Evolutionary conservation across 768 basidiomycete genomes (phyloP), one percentile per base, ranked within the genome.

Genomic region (Trametes gibbosa): DNA sequence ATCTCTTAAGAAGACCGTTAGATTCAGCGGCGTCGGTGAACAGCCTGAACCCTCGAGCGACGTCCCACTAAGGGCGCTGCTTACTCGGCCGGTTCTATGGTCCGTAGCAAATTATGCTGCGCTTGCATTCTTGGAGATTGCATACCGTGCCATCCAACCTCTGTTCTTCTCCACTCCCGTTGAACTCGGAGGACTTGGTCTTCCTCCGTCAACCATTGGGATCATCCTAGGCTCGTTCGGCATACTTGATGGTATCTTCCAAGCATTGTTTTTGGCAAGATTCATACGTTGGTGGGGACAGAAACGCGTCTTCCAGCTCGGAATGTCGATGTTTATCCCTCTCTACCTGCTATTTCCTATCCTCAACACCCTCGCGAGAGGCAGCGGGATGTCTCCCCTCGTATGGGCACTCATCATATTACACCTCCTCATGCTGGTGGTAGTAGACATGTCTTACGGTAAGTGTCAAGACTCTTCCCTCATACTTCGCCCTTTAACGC

Each of bases 101-200:
- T 72, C 74, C 16, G 64, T 76, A 9, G 68, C 68, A 4, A 73
- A 71, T 60, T 76, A 75, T 53, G 69, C 69, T 0, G 34, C 69
- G 5, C 60, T 76, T 23, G 70, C 71, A 14, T 64, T 75, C n/a
- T 67, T 77, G 19, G 76, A 79, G 21, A 77, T 79, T 51, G 68
- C 75, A 0, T 69, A 69, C 35, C 66, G 62, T 47, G 73, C 75
- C 14, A 68, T 79, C 42, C 65, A 73, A 1, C 79, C 78, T 2
- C 66, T 80, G 0, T 77, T 76, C 63, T 71, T 69, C 50, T 68
- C 74, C n/a, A 76, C 76, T 2, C 77, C 76, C 0, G 62, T 73
- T 50, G 66, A 68, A 34, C 69, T 71, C 7, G 76, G 80, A 0
- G 78, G 78, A 3, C 72, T 79, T 9, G 68, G 70, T 12, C 63